A percentile compares a stretch with the other conserved stretches of the same genome.
Conservation (phyloP, 192 early-diverging fungal genomes). For the Podila horticola region DNA sequence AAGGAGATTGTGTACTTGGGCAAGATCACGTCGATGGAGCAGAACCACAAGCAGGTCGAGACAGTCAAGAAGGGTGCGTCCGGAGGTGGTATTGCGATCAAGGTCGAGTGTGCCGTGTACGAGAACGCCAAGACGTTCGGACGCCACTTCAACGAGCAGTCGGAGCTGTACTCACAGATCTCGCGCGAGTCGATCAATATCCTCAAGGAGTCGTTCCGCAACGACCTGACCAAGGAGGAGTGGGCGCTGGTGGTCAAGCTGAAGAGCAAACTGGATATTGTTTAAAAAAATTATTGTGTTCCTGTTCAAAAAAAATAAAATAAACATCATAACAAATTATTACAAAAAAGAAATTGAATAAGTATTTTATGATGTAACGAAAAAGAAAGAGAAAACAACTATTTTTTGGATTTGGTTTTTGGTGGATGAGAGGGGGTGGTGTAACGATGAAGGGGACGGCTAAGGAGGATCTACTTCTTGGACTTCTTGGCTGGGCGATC, state of each 20-base stretch:
- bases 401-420: neutral
- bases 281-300: conserved; percentile 13
- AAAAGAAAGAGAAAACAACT: neutral
- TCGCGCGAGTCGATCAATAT: conserved; percentile 93
- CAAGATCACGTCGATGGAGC: conserved; percentile 90
- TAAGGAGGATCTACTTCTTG: conserved; percentile 25
- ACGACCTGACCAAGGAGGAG: conserved; percentile 91
- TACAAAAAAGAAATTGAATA: neutral
- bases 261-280: conserved; percentile 63
- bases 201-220: conserved; percentile 93
- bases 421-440: neutral
- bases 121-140: conserved; percentile 92
- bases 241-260: conserved; percentile 84
- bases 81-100: conserved; percentile 88
- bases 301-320: conserved; percentile 3
- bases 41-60: conserved; percentile 89
- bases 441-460: neutral
- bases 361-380: neutral
- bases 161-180: conserved; percentile 84
- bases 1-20: conserved; percentile 81
- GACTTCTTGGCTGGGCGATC: conserved; percentile 41
- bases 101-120: conserved; percentile 87
- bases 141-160: conserved; percentile 89
- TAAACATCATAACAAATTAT: neutral
- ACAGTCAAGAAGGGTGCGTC: conserved; percentile 85